Evolutionary conservation across 345 rosid genomes (phyloP).

Genomic region (Firmiana major): DNA sequence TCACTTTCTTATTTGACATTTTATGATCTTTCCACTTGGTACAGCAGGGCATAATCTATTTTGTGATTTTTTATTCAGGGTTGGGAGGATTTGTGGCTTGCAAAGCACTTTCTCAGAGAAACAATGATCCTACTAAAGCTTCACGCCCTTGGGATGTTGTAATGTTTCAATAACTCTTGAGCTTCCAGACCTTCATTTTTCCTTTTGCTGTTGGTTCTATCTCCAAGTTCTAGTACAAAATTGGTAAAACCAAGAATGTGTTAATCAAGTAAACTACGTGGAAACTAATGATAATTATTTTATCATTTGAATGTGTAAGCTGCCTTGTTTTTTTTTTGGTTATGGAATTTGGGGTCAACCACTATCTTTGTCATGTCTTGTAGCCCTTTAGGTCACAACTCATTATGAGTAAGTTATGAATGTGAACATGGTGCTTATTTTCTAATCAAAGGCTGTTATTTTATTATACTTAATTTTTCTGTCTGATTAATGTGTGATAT

Average conservation of each 20-base stretch:
- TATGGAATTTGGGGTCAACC: neutral
- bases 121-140: conserved; percentile 84
- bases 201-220: neutral
- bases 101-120: conserved; percentile 86
- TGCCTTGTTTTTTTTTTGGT: neutral
- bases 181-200: neutral
- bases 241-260: neutral
- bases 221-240: neutral
- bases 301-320: neutral
- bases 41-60: conserved; percentile 7
- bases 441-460: neutral
- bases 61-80: conserved; percentile 47
- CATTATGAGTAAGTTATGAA: neutral
- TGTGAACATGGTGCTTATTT: neutral
- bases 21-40: conserved; percentile 15
- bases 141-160: conserved; percentile 98
- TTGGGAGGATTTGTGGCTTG: conserved; percentile 96
- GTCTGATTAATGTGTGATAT: neutral
- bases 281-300: neutral
- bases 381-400: neutral
- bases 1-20: conserved; percentile 11
- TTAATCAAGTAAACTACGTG: neutral
- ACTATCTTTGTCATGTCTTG: neutral
- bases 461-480: neutral
- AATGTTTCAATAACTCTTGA: conserved; percentile 19